Conservation (phyloP, 23 red algal genomes). For the Gracilaria domingensis region DNA sequence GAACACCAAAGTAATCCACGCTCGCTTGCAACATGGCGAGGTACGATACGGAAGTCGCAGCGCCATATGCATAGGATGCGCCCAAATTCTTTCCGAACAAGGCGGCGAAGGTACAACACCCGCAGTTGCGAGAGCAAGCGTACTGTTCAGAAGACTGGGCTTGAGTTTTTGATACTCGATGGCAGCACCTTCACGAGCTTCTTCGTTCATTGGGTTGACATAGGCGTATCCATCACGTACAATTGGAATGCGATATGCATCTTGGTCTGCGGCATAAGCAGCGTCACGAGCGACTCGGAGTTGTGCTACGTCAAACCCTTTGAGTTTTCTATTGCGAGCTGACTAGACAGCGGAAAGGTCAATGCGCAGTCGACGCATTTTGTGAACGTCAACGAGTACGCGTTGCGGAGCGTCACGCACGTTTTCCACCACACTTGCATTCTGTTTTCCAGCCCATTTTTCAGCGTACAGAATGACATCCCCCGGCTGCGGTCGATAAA, state of each 20-base stretch:
- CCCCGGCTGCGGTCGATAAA: constrained; percentile 73
- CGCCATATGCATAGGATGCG: constrained; percentile 61
- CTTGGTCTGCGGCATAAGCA: constrained; percentile 58
- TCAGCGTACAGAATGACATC: constrained; percentile 83
- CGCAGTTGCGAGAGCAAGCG: constrained; percentile 18
- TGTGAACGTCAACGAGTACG: constrained; percentile 72
- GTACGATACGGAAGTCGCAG: constrained; percentile 63
- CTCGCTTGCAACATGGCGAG: constrained; percentile 65
- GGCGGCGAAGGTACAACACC: constrained; percentile 20
- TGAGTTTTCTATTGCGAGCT: constrained; percentile 27
- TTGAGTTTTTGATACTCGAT: constrained; percentile 19
- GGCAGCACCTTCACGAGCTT: constrained; percentile 26
- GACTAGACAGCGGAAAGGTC: constrained; percentile 65
- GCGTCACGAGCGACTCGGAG: constrained; percentile 62
- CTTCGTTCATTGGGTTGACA: constrained; percentile 13
- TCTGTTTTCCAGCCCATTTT: constrained; percentile 77
- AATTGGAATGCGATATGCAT: constrained; percentile 70
- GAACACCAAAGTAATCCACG: constrained; percentile 59
- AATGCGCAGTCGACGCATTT: constrained; percentile 56
- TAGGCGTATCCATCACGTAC: constrained; percentile 57
- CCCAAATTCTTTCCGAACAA: constrained; percentile 26
- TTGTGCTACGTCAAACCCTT: constrained; percentile 72
- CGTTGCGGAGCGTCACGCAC: constrained; percentile 57
- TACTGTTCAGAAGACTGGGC: constrained; percentile 25
- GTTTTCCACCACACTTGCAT: constrained; percentile 74